A percentile compares a stretch with the other conserved stretches of the same genome.
These are phyloP conservation scores for Miscanthus lutarioriparius DNA, from an alignment of 176 grass and related monocot genomes.

Conservation along the genomic window DNA sequence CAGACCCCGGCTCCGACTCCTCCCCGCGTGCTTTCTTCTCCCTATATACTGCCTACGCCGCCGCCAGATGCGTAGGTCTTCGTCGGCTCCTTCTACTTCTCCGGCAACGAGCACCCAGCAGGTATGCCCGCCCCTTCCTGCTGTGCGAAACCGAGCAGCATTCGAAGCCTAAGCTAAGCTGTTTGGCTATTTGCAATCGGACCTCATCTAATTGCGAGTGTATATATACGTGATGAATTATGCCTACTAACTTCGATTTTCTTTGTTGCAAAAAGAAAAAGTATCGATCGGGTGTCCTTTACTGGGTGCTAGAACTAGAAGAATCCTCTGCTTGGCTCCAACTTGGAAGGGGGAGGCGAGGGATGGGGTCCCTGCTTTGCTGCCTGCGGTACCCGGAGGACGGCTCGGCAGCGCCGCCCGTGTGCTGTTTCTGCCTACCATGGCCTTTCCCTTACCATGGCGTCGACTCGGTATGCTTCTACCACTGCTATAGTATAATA, in stretches of 20 bases:
- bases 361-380: constrained; percentile 63
- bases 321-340: not conserved
- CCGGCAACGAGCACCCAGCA: not conserved
- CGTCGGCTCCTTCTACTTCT: not conserved
- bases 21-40: not conserved
- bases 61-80: not conserved
- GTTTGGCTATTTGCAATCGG: not conserved
- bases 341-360: not conserved
- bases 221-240: not conserved
- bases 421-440: constrained; percentile 50
- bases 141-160: not conserved
- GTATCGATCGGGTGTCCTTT: not conserved
- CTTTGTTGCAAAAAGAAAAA: not conserved
- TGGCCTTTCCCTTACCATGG: constrained; percentile 36
- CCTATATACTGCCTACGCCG: not conserved
- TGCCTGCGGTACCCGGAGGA: constrained; percentile 43
- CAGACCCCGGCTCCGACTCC: too few relatives aligned
- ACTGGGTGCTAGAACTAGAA: not conserved
- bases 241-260: not conserved
- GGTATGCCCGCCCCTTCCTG: not conserved
- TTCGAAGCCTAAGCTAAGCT: not conserved
- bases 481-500: not conserved
- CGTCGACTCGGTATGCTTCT: constrained; percentile 28
- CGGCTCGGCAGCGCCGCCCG: not conserved
- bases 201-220: not conserved